phyloP scores from a whole-genome alignment of 108 stramenopile genomes.

The Epithemia pelagica region DNA sequence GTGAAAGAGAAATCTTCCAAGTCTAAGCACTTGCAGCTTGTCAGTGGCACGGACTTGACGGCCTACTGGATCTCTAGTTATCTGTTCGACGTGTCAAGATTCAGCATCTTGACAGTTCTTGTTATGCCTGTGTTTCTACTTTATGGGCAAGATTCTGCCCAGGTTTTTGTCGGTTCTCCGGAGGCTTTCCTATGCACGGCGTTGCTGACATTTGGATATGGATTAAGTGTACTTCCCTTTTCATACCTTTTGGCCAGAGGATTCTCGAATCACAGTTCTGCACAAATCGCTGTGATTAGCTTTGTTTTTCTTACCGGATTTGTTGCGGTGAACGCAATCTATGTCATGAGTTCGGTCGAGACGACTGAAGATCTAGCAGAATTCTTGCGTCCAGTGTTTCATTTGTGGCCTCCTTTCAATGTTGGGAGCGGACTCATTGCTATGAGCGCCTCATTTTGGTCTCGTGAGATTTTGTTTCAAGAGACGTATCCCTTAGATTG shows the following conservation, averaged over 20 bases:
- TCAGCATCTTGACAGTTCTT: conserved; percentile 22
- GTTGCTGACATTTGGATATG: conserved; percentile 24
- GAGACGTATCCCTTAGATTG: conserved; percentile 16
- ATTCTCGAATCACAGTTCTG: conserved; percentile 40
- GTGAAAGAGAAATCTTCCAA: conserved; percentile 32
- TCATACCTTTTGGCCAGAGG: conserved; percentile 39
- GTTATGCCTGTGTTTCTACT: conserved; percentile 20
- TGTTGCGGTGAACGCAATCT: conserved; percentile 40
- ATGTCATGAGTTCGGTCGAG: conserved; percentile 23
- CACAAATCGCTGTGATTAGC: conserved; percentile 45
- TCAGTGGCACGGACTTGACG: conserved; percentile 25
- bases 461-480: conserved; percentile 2
- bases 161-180: conserved; percentile 31
- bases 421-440: conserved; percentile 46
- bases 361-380: conserved; percentile 24
- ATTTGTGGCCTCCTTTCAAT: conserved; percentile 50
- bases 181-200: conserved; percentile 12
- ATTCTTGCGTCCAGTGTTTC: conserved; percentile 31
- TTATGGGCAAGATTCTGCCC: conserved; percentile 24
- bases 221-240: conserved; percentile 34
- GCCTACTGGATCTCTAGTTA: conserved; percentile 31
- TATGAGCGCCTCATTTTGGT: conserved; percentile 21
- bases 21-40: conserved; percentile 40
- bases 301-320: conserved; percentile 53
- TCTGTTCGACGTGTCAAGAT: conserved; percentile 26